Conservation (phyloP, 1,284 basidiomycete genomes). For the Ustilago hordei region DNA sequence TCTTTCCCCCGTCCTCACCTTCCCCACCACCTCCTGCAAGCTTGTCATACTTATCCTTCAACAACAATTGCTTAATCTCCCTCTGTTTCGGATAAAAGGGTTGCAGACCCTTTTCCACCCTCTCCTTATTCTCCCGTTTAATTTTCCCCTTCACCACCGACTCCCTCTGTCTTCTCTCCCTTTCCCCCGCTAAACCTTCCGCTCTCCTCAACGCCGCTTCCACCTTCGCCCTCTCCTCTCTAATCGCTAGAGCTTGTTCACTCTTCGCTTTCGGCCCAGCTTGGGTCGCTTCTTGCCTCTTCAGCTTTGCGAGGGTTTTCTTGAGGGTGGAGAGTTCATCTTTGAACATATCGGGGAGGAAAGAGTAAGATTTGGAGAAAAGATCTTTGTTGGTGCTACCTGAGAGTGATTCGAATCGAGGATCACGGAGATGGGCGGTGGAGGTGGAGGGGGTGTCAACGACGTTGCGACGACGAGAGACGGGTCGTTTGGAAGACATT, state of each 20-base stretch:
- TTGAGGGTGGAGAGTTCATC: constrained; percentile 79
- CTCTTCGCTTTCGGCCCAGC: constrained; percentile 76
- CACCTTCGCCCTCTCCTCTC: constrained; percentile 80
- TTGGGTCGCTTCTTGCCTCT: constrained; percentile 77
- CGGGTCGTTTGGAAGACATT: constrained; percentile 86
- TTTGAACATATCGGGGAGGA: constrained; percentile 79
- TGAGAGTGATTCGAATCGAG: constrained; percentile 82
- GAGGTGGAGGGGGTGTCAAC: constrained; percentile 79
- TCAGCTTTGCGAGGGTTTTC: constrained; percentile 77
- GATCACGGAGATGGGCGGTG: constrained; percentile 81
- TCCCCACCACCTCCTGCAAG: constrained; percentile 29
- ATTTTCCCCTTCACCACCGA: constrained; percentile 74
- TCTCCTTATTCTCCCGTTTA: constrained; percentile 63
- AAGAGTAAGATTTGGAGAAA: constrained; percentile 82
- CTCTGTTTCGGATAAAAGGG: constrained; percentile 87
- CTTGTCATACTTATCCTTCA: constrained; percentile 58
- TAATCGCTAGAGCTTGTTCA: constrained; percentile 71
- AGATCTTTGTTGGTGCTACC: constrained; percentile 79
- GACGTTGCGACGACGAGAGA: constrained; percentile 81
- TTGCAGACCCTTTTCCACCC: constrained; percentile 58
- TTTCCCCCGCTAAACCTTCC: constrained; percentile 75
- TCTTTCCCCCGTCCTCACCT: constrained; percentile 20
- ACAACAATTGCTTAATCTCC: constrained; percentile 71
- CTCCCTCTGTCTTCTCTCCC: constrained; percentile 77
- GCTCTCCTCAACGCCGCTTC: constrained; percentile 81